Evolutionary conservation across 352 stramenopile species (phyloP).

Genomic region (Nothophytophthora sp.): DNA sequence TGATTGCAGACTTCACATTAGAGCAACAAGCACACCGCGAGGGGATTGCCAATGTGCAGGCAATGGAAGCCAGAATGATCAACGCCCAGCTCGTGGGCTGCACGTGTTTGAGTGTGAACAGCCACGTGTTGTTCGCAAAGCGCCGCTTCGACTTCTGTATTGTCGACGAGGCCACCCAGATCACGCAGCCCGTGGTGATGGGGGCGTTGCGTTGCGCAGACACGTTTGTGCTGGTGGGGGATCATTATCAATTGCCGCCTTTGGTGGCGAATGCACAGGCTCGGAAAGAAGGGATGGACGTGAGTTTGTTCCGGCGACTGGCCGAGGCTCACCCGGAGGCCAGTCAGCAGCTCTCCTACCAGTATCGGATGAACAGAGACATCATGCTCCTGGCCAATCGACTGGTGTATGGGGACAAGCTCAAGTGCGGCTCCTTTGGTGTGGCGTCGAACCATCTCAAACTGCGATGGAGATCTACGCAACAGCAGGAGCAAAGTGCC

Average conservation of each 20-base stretch:
- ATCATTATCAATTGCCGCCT: constrained; percentile 98
- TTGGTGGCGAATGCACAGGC: constrained; percentile 92
- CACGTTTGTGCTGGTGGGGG: constrained; percentile 97
- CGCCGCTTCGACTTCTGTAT: constrained; percentile 98
- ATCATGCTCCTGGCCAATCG: constrained; percentile 97
- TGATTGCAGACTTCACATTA: constrained; percentile 59
- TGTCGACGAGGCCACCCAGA: constrained; percentile 98
- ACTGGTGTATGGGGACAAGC: constrained; percentile 92
- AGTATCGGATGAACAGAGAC: constrained; percentile 98
- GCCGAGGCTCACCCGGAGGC: constrained; percentile 90
- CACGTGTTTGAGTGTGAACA: constrained; percentile 79
- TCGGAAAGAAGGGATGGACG: constrained; percentile 79
- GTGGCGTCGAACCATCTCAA: constrained; percentile 55
- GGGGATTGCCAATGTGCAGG: constrained; percentile 35
- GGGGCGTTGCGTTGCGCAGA: constrained; percentile 93
- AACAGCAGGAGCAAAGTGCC: constrained; percentile 8
- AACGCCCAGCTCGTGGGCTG: constrained; percentile 63
- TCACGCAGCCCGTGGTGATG: constrained; percentile 95
- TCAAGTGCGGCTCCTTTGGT: constrained; percentile 89
- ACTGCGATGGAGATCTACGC: constrained; percentile 21
- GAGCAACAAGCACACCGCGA: constrained; percentile 36
- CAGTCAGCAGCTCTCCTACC: constrained; percentile 94
- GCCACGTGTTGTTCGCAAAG: constrained; percentile 74
- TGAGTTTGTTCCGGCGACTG: constrained; percentile 92
- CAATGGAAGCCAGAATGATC: constrained; percentile 53